Evolutionary conservation across 176 grass and related monocot species (phyloP), one percentile per base, ranked within the genome.

Genomic region (Themeda triandra): DNA sequence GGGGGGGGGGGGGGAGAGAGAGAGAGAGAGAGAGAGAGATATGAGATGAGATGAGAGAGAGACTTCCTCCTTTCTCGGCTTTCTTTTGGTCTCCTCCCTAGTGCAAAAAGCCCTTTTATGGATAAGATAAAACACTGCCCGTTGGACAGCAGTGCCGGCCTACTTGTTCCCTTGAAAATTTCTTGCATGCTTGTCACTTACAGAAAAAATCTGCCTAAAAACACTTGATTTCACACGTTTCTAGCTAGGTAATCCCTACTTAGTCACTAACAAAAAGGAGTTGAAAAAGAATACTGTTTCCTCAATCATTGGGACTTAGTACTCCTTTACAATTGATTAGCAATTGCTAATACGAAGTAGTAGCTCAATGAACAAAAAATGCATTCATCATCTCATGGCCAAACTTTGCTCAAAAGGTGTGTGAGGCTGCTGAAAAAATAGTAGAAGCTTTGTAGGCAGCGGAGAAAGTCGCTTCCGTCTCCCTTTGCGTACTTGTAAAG

Each of bases 41-140:
- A 41, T n/a, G n/a, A n/a, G n/a, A n/a, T n/a, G 28, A 35, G n/a
- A 35, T n/a, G 60, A 35, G 80, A 66, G 58, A 10, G 21, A 8
- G 30, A 40, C 40, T 67, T 76, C 82, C 82, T 51, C 37, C 75
- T 83, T 90, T 90, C 84, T 80, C 68, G 88, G 84, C 80, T 90
- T 90, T 90, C 84, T 83, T 83, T 68, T 23, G 30, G 44, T 37
- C n/a, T n/a, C n/a, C n/a, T n/a, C n/a, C n/a, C n/a, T n/a, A n/a
- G n/a, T n/a, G n/a, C n/a, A n/a, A 41, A 86, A 82, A 66, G 28
- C 66, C 79, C 63, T 86, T 90, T 78, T 67, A 59, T 35, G 70
- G 69, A 63, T 75, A 54, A 75, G 59, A 82, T 77, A 40, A 88
- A 72, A 53, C 39, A 64, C 11, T 41, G 71, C 39, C 56, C 8